Conservation (phyloP, 2,329 filamentous ascomycete species). For the Penicillium carneum region DNA sequence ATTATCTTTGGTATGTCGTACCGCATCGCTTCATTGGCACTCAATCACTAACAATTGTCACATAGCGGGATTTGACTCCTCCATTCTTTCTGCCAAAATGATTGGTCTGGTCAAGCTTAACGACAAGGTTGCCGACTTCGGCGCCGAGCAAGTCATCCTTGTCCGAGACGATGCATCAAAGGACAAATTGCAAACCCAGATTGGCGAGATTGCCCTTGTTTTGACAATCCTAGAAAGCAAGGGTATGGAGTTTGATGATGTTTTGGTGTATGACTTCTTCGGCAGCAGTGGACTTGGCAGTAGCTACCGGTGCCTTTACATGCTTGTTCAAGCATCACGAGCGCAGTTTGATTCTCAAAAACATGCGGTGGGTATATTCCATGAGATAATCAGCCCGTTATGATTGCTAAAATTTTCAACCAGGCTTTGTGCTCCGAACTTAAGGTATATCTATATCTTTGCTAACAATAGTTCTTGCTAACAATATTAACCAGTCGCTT, state of each 20-base stretch:
- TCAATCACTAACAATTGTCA: constrained; percentile 9
- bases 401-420: constrained; percentile 9
- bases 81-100: constrained; percentile 34
- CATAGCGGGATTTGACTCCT: constrained; percentile 26
- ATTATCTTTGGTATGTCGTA: constrained; percentile 30
- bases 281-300: constrained; percentile 30
- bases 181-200: constrained; percentile 29
- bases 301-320: constrained; percentile 31
- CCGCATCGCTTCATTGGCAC: constrained; percentile 17
- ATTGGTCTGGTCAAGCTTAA: constrained; percentile 33
- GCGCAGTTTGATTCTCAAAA: constrained; percentile 32
- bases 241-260: constrained; percentile 50
- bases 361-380: constrained; percentile 23
- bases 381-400: not conserved
- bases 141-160: constrained; percentile 47
- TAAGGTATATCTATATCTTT: constrained; percentile 13
- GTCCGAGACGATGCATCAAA: constrained; percentile 43
- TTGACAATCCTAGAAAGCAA: constrained; percentile 46
- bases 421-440: constrained; percentile 28
- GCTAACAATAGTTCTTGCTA: not conserved
- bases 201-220: constrained; percentile 41
- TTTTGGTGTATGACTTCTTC: constrained; percentile 45
- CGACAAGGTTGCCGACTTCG: constrained; percentile 37
- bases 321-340: constrained; percentile 16
- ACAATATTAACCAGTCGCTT: constrained; percentile 31